Evolutionary conservation across 2,329 filamentous ascomycete genomes (phyloP), one percentile per base, ranked within the genome.

Genomic region (Alternaria postmessia): DNA sequence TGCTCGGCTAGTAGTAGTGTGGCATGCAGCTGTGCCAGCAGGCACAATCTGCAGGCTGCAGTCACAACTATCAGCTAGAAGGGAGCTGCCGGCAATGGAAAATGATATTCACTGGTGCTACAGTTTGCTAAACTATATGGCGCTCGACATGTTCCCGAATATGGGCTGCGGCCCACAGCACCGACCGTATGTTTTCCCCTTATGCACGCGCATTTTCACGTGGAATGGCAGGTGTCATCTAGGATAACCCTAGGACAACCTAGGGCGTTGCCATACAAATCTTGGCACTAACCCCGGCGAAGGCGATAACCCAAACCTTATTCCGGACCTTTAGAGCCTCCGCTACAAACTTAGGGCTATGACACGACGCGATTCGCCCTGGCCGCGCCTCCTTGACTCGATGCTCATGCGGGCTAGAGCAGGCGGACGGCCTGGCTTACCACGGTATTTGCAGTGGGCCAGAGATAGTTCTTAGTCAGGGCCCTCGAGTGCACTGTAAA

Each of bases 291-390:
- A 58, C 20, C 38, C 61, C 63, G 67, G 69, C 59, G 62, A 61
- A 59, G 57, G 65, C 67, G 68, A 71, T 42, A 51, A 51, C 38
- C 54, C 46, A 61, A 69, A 68, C 67, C 58, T 59, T 62, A 57
- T 66, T 51, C 49, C 54, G 54, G 57, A 51, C 48, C 57, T 53
- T 62, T 53, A 39, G 64, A 51, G 54, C 60, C 36, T 63, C 61
- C 58, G 57, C 49, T 41, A 57, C 62, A 61, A 44, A 20, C 51
- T 60, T 56, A n/a, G 51, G 39, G 62, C 54, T 57, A 63, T 36
- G 54, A 56, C 49, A 44, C 51, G 38, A 61, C 51, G 28, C 48
- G 46, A 68, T 63, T 66, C 44, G 57, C 44, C 47, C 47, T 52
- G 57, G 41, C 34, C 34, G 39, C 26, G 51, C 38, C 48, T 46